Conservation (phyloP, 192 early-diverging fungal species). For the Coemansia sp. region DNA sequence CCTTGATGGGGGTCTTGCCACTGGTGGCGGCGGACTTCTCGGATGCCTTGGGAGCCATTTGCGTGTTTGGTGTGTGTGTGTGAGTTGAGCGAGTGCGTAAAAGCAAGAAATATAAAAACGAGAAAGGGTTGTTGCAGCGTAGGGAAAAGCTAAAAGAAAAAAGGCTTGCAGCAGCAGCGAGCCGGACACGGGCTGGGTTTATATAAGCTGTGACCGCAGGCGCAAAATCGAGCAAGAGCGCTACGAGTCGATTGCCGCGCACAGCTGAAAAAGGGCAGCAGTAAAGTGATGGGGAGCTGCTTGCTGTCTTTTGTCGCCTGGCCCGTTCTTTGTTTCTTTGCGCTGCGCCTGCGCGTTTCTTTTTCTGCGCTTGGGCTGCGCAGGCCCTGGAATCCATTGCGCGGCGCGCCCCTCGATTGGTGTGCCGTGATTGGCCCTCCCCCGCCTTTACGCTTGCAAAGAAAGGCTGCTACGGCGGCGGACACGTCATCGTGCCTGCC, state of each 20-base stretch:
- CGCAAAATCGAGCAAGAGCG: not conserved
- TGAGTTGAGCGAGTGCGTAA: not conserved
- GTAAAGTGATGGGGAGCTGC: not conserved
- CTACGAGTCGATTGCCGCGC: conserved; percentile 10
- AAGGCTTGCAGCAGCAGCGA: not conserved
- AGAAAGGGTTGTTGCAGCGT: not conserved
- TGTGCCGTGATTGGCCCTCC: conserved; percentile 13
- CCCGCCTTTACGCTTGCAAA: not conserved
- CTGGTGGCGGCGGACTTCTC: conserved; percentile 64
- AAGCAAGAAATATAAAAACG: not conserved
- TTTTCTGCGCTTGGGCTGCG: not conserved
- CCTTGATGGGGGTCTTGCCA: conserved; percentile 45
- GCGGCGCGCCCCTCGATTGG: conserved; percentile 18
- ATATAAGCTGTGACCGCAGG: not conserved
- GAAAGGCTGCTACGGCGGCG: no score
- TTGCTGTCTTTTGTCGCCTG: no score
- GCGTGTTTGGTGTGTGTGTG: conserved; percentile 3
- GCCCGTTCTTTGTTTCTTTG: not conserved
- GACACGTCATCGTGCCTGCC: no score
- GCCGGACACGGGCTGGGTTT: not conserved
- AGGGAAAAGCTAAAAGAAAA: not conserved
- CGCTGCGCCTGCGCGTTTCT: not conserved
- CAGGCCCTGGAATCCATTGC: conserved; percentile 14
- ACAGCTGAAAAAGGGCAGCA: not conserved
- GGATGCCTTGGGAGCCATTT: conserved; percentile 65